Evolutionary conservation across 192 early-diverging fungal species (phyloP).

Genomic region (Phlyctochytrium planicorne): DNA sequence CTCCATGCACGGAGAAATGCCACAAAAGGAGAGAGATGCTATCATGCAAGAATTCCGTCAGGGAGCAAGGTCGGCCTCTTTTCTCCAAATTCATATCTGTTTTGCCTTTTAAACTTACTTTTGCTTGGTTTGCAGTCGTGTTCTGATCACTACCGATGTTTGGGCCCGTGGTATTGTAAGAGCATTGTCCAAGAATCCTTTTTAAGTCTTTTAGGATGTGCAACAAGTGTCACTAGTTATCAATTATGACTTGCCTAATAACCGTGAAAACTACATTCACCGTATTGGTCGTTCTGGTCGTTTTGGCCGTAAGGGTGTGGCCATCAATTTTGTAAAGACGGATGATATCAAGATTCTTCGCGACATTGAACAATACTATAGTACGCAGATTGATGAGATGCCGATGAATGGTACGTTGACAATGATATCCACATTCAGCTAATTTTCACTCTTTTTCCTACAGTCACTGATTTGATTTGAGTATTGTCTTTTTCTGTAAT

Average conservation of each 20-base stretch:
- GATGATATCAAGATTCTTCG: conserved; percentile 91
- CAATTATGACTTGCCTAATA: conserved; percentile 94
- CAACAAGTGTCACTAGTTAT: conserved; percentile 98
- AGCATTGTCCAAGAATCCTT: not conserved
- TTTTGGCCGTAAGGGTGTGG: conserved; percentile 97
- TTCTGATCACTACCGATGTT: conserved; percentile 97
- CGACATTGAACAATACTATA: conserved; percentile 88
- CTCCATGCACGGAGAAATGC: conserved; percentile 99
- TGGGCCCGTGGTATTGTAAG: conserved; percentile 92
- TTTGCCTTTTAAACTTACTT: not conserved
- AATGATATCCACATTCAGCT: too few relatives aligned
- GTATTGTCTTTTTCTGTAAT: too few relatives aligned
- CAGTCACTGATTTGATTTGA: not conserved
- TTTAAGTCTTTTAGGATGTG: conserved; percentile 61
- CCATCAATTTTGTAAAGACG: conserved; percentile 96
- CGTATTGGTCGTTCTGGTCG: conserved; percentile 97
- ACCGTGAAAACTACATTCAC: conserved; percentile 98
- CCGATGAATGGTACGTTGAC: conserved; percentile 56
- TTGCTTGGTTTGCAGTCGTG: conserved; percentile 59
- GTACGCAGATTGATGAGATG: conserved; percentile 97
- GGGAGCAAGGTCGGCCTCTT: conserved; percentile 75
- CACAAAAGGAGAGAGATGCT: conserved; percentile 93
- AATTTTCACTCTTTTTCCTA: too few relatives aligned
- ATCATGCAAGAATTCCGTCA: conserved; percentile 98
- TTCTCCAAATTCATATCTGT: not conserved